Conservation (phyloP, 2,329 filamentous ascomycete genomes). For the Fonsecaea nubica region DNA sequence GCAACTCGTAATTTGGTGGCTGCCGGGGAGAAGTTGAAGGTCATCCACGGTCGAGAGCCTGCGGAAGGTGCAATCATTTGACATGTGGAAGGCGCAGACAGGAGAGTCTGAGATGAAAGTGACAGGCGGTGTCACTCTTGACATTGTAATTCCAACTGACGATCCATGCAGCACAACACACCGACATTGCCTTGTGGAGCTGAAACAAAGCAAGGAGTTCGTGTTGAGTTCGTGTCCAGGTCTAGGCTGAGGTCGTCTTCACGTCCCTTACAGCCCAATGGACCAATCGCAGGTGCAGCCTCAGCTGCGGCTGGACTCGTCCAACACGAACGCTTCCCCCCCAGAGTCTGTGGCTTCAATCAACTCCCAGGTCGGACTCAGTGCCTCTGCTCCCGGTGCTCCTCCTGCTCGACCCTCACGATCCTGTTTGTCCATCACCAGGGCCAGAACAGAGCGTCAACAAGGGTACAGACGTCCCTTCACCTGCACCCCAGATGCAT, state of each 20-base stretch:
- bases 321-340: background rate
- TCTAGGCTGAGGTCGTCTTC: background rate
- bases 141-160: background rate
- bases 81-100: background rate
- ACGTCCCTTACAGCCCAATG: background rate
- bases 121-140: background rate
- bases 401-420: background rate
- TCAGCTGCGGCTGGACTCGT: conserved; percentile 7
- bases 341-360: background rate
- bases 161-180: background rate
- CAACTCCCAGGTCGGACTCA: background rate
- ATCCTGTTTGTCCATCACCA: background rate
- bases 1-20: background rate
- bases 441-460: background rate
- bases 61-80: background rate
- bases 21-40: background rate
- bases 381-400: conserved; percentile 3
- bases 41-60: background rate
- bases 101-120: background rate
- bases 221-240: conserved; percentile 5
- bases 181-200: background rate
- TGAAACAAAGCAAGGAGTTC: background rate
- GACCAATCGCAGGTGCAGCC: conserved; percentile 1
- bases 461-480: background rate
- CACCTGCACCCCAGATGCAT: conserved; percentile 3